Conservation (phyloP, 768 basidiomycete genomes). For the Hortiboletus campestris region DNA sequence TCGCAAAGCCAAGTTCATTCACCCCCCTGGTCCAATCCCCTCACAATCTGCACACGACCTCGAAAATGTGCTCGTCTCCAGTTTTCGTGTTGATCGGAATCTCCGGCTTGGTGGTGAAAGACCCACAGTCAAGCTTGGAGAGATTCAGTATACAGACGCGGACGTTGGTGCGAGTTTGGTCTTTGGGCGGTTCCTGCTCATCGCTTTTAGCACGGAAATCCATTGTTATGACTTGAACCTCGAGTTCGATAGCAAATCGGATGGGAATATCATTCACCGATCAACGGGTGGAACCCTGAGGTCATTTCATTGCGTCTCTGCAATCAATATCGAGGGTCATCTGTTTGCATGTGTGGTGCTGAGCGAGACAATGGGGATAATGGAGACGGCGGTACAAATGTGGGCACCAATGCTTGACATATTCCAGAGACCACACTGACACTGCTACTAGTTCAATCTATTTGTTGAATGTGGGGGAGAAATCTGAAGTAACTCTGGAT, state of each 20-base stretch:
- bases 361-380: no score
- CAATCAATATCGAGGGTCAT: slow-evolving; percentile 10
- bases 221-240: slow-evolving; percentile 15
- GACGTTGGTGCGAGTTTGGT: slow-evolving; percentile 3
- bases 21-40: slow-evolving; percentile 17
- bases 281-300: background rate
- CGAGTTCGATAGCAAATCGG: background rate
- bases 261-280: slow-evolving; percentile 10
- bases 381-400: background rate
- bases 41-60: slow-evolving; percentile 13
- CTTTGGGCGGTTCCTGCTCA: slow-evolving; percentile 15
- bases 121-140: background rate
- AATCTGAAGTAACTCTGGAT: background rate
- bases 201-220: slow-evolving; percentile 13
- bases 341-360: slow-evolving; percentile 17
- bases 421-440: background rate
- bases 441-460: slow-evolving; percentile 4
- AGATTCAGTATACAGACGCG: slow-evolving; percentile 7
- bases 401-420: background rate
- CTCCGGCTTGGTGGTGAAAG: background rate
- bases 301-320: slow-evolving; percentile 11
- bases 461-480: slow-evolving; percentile 7
- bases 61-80: slow-evolving; percentile 12
- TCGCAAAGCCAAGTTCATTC: slow-evolving; percentile 9
- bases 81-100: slow-evolving; percentile 8